phyloP scores from a whole-genome alignment of 225 moss, liverwort and hornwort genomes.

The Physcomitrium patens region DNA sequence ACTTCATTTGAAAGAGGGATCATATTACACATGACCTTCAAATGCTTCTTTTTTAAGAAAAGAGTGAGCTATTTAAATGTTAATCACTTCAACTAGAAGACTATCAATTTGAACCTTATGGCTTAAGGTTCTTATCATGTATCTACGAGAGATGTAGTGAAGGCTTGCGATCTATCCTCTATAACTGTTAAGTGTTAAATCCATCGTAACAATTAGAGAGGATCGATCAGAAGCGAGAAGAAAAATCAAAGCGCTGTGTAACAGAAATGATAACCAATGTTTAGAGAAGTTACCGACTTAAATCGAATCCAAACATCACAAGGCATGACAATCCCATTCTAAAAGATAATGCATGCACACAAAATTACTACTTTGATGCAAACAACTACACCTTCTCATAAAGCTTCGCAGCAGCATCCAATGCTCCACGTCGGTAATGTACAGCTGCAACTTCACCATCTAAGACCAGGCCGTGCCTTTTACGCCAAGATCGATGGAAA shows the following conservation, averaged over 20 bases:
- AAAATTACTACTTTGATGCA: background rate
- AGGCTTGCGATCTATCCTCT: too few species aligned
- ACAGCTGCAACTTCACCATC: slow-evolving; percentile 98
- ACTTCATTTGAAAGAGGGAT: background rate
- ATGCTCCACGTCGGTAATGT: slow-evolving; percentile 74
- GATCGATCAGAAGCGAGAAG: background rate
- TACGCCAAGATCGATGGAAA: slow-evolving; percentile 98
- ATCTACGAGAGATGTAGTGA: too few species aligned
- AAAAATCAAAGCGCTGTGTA: background rate
- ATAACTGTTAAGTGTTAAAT: too few species aligned
- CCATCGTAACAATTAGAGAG: too few species aligned
- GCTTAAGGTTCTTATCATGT: too few species aligned
- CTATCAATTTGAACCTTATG: too few species aligned
- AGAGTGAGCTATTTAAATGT: too few species aligned
- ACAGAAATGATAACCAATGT: slow-evolving; percentile 14
- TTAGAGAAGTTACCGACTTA: slow-evolving; percentile 10
- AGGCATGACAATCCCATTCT: slow-evolving; percentile 19
- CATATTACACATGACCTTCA: background rate
- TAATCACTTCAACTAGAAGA: too few species aligned
- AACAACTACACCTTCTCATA: slow-evolving; percentile 57
- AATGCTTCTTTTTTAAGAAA: too few species aligned
- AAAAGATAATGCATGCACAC: slow-evolving; percentile 3
- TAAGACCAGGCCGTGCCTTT: slow-evolving; percentile 91
- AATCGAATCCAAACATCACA: slow-evolving; percentile 32
- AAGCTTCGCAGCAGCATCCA: slow-evolving; percentile 71